Conservation (phyloP, 768 basidiomycete species). For the Pholiota molesta region DNA sequence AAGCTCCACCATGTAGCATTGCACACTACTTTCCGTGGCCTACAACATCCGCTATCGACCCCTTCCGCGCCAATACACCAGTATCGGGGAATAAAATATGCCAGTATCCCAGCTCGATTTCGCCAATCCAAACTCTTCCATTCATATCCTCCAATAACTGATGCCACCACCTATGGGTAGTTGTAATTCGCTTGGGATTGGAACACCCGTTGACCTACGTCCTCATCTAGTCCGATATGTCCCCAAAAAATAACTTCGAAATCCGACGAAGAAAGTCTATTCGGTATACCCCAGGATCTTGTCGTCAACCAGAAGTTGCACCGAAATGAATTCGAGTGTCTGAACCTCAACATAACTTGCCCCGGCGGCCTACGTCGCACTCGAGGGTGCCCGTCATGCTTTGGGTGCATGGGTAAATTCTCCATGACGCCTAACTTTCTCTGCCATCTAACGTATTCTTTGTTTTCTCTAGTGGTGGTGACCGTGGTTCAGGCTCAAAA, state of each 20-base stretch:
- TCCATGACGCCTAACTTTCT: constrained; percentile 25
- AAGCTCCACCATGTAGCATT: constrained; percentile 56
- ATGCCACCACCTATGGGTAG: constrained; percentile 71
- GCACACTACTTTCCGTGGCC: constrained; percentile 65
- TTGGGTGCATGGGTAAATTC: constrained; percentile 78
- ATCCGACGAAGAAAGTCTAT: constrained; percentile 61
- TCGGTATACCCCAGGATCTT: constrained; percentile 56
- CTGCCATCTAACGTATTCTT: constrained; percentile 7
- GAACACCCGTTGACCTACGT: constrained; percentile 2
- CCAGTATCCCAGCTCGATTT: constrained; percentile 71
- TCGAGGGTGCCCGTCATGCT: constrained; percentile 77
- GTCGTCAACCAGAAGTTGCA: constrained; percentile 56
- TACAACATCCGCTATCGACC: constrained; percentile 63
- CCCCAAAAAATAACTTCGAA: constrained; percentile 56
- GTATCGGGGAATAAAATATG: constrained; percentile 81
- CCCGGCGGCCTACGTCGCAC: constrained; percentile 55
- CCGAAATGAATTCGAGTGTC: constrained; percentile 78
- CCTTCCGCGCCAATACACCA: constrained; percentile 62
- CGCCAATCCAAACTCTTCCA: constrained; percentile 69
- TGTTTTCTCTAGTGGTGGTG: constrained; percentile 55
- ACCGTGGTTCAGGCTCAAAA: constrained; percentile 72
- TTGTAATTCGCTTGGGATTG: constrained; percentile 1
- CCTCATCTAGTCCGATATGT: constrained; percentile 64
- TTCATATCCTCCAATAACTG: constrained; percentile 57
- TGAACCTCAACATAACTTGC: constrained; percentile 81